Evolutionary conservation across 2,329 filamentous ascomycete genomes (phyloP).

Genomic region (Xylaria sp.): DNA sequence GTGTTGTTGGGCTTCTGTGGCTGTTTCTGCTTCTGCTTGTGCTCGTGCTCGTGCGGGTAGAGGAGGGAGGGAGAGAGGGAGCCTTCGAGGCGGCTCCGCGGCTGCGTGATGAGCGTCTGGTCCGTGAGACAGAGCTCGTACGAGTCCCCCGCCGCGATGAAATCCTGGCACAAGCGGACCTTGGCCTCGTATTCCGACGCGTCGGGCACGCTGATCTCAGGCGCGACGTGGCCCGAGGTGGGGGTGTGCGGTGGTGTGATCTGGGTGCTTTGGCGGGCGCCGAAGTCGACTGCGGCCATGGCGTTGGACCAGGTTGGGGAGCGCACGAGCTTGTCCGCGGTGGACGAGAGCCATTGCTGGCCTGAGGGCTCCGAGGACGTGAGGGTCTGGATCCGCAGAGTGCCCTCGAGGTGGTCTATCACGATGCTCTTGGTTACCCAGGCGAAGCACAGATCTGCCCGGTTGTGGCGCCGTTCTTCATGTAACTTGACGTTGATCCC

Average conservation of each 20-base stretch:
- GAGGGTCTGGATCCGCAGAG: constrained; percentile 76
- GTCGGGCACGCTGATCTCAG: constrained; percentile 55
- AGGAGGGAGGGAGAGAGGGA: constrained; percentile 65
- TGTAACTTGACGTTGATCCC: constrained; percentile 62
- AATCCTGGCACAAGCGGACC: constrained; percentile 75
- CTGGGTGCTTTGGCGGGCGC: constrained; percentile 28
- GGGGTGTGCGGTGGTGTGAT: constrained; percentile 49
- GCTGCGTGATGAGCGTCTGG: constrained; percentile 71
- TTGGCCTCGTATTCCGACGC: constrained; percentile 70
- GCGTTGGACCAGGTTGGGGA: constrained; percentile 51
- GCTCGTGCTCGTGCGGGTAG: too few relatives aligned
- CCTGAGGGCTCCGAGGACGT: constrained; percentile 51
- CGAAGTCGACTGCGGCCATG: constrained; percentile 28
- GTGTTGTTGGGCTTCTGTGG: constrained; percentile 12
- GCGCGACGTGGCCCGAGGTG: constrained; percentile 35
- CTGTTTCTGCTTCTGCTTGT: constrained; percentile 32
- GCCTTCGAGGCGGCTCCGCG: constrained; percentile 45
- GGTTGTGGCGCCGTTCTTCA: constrained; percentile 52
- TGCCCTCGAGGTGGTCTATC: constrained; percentile 74
- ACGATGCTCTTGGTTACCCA: constrained; percentile 84
- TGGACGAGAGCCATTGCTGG: constrained; percentile 60
- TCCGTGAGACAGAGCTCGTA: constrained; percentile 89
- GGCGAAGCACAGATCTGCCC: constrained; percentile 78
- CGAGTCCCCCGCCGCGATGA: constrained; percentile 80
- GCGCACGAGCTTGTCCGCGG: constrained; percentile 48